Conservation (phyloP, 2,329 filamentous ascomycete genomes). For the Ceratocystis alfenasii region DNA sequence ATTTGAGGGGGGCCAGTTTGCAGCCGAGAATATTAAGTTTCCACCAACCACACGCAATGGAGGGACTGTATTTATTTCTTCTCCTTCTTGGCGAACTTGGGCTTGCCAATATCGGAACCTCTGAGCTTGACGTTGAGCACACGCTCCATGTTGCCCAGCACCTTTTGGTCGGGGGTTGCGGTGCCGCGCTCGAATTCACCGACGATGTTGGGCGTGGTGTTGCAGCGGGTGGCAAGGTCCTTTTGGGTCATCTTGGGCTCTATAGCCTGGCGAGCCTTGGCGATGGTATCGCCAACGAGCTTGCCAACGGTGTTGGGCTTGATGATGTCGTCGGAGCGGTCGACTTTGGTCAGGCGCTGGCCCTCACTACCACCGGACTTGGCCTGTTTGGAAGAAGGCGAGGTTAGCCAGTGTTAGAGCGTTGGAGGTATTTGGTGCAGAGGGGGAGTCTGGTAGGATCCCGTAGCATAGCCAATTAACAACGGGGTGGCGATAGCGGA, state of each 20-base stretch:
- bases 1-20: background rate
- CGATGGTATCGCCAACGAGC: conserved; percentile 71
- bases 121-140: conserved; percentile 80
- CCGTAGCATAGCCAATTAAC: too few species aligned
- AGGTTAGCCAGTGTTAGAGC: conserved; percentile 29
- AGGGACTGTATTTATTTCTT: conserved; percentile 19
- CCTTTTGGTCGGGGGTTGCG: conserved; percentile 71
- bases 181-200: conserved; percentile 75
- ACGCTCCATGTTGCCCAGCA: conserved; percentile 65
- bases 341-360: conserved; percentile 94
- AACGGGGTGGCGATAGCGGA: background rate
- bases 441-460: background rate
- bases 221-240: conserved; percentile 72
- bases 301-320: conserved; percentile 86
- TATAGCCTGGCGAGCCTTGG: conserved; percentile 63
- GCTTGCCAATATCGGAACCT: conserved; percentile 71
- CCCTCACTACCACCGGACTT: conserved; percentile 50
- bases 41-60: background rate
- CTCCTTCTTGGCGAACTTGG: conserved; percentile 62
- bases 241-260: conserved; percentile 97
- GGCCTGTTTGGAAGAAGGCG: conserved; percentile 12
- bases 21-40: background rate
- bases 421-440: background rate
- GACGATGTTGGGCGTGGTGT: conserved; percentile 68
- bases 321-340: conserved; percentile 92